Percentiles rank a stretch among this genome's conserved stretches.
These are phyloP conservation scores for Fonsecaea multimorphosa DNA, from an alignment of 2,329 filamentous ascomycete species.

Conservation along the genomic window DNA sequence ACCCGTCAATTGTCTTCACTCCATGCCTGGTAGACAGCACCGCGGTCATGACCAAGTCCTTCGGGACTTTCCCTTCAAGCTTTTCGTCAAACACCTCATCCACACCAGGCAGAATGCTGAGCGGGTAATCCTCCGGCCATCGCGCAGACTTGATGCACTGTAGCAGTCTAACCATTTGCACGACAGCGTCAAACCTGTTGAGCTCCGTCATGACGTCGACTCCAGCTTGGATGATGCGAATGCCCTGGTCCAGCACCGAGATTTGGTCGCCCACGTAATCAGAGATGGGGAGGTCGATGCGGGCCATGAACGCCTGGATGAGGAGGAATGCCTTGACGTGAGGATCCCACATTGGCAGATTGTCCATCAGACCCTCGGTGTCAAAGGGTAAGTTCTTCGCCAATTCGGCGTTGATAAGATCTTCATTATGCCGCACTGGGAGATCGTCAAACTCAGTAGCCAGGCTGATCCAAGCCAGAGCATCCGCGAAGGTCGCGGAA, in stretches of 20 bases:
- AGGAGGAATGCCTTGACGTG: constrained; percentile 96
- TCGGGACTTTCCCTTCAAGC: constrained; percentile 36
- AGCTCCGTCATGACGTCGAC: constrained; percentile 93
- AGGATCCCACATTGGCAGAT: constrained; percentile 93
- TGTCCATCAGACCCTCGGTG: constrained; percentile 54
- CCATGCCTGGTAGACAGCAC: constrained; percentile 36
- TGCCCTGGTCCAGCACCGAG: constrained; percentile 88
- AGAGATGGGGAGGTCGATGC: constrained; percentile 88
- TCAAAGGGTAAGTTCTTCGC: constrained; percentile 73
- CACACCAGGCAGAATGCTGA: constrained; percentile 80
- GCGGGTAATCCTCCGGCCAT: constrained; percentile 82
- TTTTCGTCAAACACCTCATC: constrained; percentile 43
- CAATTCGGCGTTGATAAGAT: constrained; percentile 91
- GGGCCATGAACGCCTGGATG: constrained; percentile 92
- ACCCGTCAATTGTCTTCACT: constrained; percentile 35
- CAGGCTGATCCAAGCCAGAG: constrained; percentile 87
- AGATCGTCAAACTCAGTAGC: constrained; percentile 97
- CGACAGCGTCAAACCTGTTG: constrained; percentile 74
- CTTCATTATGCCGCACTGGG: constrained; percentile 96
- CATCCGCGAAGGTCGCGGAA: constrained; percentile 71
- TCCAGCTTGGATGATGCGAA: constrained; percentile 93
- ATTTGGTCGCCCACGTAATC: constrained; percentile 96
- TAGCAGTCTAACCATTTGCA: constrained; percentile 81
- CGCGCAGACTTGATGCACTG: constrained; percentile 91
- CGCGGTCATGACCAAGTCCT: constrained; percentile 37